Percentiles rank a stretch among this genome's conserved stretches.
phyloP scores from a whole-genome alignment of 1,139 yeast species.

The Yamadazyma dendronema region DNA sequence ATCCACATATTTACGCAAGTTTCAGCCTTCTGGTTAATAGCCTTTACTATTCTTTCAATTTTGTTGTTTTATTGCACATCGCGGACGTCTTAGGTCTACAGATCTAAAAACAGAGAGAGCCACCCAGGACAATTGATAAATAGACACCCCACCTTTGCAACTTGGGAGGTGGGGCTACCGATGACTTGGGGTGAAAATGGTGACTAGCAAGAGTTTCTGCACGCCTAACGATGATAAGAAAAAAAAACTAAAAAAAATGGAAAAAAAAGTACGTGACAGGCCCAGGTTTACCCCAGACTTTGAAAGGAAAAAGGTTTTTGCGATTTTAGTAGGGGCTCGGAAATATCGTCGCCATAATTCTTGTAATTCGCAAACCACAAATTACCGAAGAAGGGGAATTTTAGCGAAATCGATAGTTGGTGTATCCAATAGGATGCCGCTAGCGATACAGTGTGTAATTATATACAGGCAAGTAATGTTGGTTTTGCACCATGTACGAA shows the following conservation, averaged over 20 bases:
- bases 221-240: neutral
- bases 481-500: too few species aligned
- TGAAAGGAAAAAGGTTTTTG: constrained; percentile 9
- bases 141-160: too few species aligned
- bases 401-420: too few species aligned
- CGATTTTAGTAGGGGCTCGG: constrained; percentile 5
- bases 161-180: neutral
- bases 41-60: too few species aligned
- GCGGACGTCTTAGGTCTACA: too few species aligned
- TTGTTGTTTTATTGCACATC: too few species aligned
- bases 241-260: too few species aligned
- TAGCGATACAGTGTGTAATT: too few species aligned
- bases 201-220: neutral
- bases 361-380: constrained; percentile 9
- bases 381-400: neutral
- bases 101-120: too few species aligned
- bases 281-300: neutral
- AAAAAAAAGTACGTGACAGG: neutral
- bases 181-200: neutral
- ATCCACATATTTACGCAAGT: neutral
- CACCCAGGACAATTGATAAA: too few species aligned
- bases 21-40: neutral
- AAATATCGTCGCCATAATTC: constrained; percentile 7
- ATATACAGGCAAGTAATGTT: too few species aligned
- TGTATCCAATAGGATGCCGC: too few species aligned